phyloP scores from a whole-genome alignment of 176 grass and related monocot genomes.

The Chrysopogon serrulatus region DNA sequence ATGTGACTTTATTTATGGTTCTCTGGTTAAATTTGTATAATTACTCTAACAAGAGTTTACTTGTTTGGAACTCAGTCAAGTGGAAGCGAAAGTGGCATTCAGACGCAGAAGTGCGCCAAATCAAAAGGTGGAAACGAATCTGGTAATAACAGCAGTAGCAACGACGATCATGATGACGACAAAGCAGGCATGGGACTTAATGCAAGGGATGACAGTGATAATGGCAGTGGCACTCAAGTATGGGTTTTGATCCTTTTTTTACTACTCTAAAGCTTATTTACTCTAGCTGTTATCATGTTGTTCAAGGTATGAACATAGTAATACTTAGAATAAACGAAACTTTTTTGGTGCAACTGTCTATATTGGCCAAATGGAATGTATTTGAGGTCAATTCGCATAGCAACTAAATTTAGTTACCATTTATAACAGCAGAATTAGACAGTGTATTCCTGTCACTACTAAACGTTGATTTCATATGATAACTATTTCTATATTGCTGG shows the following conservation, averaged over 20 bases:
- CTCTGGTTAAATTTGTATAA: not conserved
- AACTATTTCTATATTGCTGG: not conserved
- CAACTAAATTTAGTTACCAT: not conserved
- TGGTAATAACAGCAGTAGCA: constrained; percentile 54
- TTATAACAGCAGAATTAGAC: not conserved
- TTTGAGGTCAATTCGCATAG: not conserved
- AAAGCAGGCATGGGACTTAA: constrained; percentile 52
- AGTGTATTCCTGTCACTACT: not conserved
- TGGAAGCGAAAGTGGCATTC: constrained; percentile 89
- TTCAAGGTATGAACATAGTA: not conserved
- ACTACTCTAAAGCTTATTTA: constrained; percentile 1
- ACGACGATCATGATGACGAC: constrained; percentile 27
- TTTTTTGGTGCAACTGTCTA: not conserved
- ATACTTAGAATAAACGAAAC: not conserved
- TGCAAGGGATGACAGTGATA: constrained; percentile 75
- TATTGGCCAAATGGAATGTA: not conserved
- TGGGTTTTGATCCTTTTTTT: constrained; percentile 12
- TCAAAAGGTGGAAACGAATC: constrained; percentile 50
- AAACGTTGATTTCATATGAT: not conserved
- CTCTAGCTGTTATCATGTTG: not conserved
- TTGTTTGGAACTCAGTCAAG: constrained; percentile 62
- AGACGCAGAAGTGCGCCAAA: constrained; percentile 61
- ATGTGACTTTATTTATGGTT: constrained; percentile 2
- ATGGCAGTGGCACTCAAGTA: constrained; percentile 91
- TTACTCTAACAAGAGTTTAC: constrained; percentile 7